These are phyloP conservation scores for Capsaspora owczarzaki DNA, from an alignment of 78 protist genomes.

Conservation along the genomic window DNA sequence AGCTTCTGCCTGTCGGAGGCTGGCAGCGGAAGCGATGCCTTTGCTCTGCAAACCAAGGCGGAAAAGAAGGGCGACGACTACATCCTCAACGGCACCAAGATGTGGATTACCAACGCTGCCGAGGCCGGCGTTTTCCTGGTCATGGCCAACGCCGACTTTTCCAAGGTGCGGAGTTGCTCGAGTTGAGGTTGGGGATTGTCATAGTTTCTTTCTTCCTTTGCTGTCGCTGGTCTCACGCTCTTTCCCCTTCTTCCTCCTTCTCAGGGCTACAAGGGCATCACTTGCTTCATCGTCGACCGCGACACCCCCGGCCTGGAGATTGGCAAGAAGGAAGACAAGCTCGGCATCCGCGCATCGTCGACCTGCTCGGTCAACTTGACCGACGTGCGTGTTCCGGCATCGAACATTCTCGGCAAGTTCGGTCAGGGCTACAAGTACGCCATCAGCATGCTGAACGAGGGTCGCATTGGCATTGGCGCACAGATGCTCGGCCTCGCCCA, in stretches of 20 bases:
- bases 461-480: conserved; percentile 87
- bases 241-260: background rate
- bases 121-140: conserved; percentile 82
- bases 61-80: conserved; percentile 29
- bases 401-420: conserved; percentile 46
- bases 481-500: conserved; percentile 89
- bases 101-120: conserved; percentile 75
- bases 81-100: conserved; percentile 70
- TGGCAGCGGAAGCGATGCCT: conserved; percentile 75
- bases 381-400: conserved; percentile 28
- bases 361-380: conserved; percentile 76
- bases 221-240: no score
- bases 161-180: conserved; percentile 7
- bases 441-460: conserved; percentile 75
- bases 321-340: conserved; percentile 48
- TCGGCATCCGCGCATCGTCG: conserved; percentile 82
- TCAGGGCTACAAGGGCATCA: conserved; percentile 63
- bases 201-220: no score
- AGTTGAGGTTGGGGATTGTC: no score
- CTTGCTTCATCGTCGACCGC: conserved; percentile 70
- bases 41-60: conserved; percentile 73
- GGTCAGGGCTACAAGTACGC: conserved; percentile 89
- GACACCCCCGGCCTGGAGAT: conserved; percentile 63
- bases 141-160: conserved; percentile 75
- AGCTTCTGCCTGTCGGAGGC: conserved; percentile 81